A percentile compares a stretch with the other conserved stretches of the same genome.
These are phyloP conservation scores for Fusarium robinianum DNA, from an alignment of 2,329 filamentous ascomycete genomes.

Conservation along the genomic window DNA sequence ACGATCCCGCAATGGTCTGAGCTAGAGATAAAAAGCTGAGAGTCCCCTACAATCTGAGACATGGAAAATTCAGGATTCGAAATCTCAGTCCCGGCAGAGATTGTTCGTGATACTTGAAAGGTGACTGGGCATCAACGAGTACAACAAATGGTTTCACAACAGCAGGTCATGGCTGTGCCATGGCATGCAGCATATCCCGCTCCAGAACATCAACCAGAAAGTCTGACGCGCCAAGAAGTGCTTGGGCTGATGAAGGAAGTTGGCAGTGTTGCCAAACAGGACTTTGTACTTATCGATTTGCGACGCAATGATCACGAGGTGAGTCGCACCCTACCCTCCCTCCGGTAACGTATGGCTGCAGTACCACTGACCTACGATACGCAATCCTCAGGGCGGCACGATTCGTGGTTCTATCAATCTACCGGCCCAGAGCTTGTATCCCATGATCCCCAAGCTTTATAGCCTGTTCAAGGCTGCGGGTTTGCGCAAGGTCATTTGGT, in stretches of 20 bases:
- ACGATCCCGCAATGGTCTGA: background rate
- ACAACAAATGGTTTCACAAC: background rate
- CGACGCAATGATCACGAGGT: conserved; percentile 50
- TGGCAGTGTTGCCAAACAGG: conserved; percentile 33
- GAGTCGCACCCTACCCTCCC: conserved; percentile 7
- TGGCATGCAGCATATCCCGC: conserved; percentile 48
- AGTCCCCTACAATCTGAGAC: background rate
- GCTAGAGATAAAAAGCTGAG: too few species aligned
- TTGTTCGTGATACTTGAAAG: background rate
- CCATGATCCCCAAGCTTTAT: conserved; percentile 49
- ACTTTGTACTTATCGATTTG: conserved; percentile 52
- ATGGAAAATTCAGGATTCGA: background rate
- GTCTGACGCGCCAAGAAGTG: conserved; percentile 41
- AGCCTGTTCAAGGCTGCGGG: conserved; percentile 48
- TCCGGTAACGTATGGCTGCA: background rate
- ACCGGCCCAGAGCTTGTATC: conserved; percentile 52
- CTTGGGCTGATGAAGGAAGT: conserved; percentile 41
- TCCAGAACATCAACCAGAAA: conserved; percentile 35
- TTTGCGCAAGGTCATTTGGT: conserved; percentile 50
- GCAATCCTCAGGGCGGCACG: conserved; percentile 54
- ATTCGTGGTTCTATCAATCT: conserved; percentile 59
- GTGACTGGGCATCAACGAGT: background rate
- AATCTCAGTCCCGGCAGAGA: background rate
- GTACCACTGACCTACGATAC: background rate
- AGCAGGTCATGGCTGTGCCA: conserved; percentile 23